phyloP scores from a whole-genome alignment of 176 grass and related monocot species.

The Eremochloa ophiuroides region DNA sequence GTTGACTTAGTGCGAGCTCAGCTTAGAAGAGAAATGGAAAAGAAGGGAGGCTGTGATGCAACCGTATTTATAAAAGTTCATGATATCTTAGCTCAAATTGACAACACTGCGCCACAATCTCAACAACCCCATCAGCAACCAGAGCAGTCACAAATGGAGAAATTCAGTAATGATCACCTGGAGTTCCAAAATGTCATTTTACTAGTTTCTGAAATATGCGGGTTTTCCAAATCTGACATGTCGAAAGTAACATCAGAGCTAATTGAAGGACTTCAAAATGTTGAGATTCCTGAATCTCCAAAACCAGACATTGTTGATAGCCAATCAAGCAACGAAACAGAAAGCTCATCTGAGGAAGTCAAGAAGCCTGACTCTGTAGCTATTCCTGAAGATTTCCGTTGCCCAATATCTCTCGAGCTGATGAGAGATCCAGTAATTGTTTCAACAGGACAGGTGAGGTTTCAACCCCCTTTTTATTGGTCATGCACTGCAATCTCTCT shows the following conservation, averaged over 20 bases:
- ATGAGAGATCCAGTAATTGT: constrained; percentile 97
- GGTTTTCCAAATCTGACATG: constrained; percentile 39
- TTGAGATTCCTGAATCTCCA: constrained; percentile 20
- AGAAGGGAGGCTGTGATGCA: constrained; percentile 54
- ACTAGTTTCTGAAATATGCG: constrained; percentile 66
- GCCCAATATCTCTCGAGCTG: constrained; percentile 91
- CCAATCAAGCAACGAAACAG: constrained; percentile 24
- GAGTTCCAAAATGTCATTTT: constrained; percentile 45
- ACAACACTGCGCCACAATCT: constrained; percentile 27
- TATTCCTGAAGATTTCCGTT: constrained; percentile 89
- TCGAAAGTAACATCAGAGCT: constrained; percentile 50
- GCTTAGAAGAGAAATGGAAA: constrained; percentile 82
- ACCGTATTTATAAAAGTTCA: constrained; percentile 72
- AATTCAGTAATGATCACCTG: constrained; percentile 35
- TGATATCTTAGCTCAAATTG: constrained; percentile 44
- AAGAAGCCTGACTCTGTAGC: constrained; percentile 51
- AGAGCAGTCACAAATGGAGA: constrained; percentile 29
- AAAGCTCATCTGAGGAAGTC: constrained; percentile 37
- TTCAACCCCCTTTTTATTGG: background rate
- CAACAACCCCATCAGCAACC: constrained; percentile 26
- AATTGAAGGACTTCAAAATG: constrained; percentile 43
- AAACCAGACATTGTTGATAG: constrained; percentile 16
- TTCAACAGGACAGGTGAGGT: constrained; percentile 88
- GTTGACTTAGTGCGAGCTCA: constrained; percentile 83
- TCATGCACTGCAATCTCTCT: background rate